Percentiles rank a stretch among this genome's conserved stretches.
Evolutionary conservation across 179 eudicot genomes (phyloP).

Genomic region (Silene vulgaris): DNA sequence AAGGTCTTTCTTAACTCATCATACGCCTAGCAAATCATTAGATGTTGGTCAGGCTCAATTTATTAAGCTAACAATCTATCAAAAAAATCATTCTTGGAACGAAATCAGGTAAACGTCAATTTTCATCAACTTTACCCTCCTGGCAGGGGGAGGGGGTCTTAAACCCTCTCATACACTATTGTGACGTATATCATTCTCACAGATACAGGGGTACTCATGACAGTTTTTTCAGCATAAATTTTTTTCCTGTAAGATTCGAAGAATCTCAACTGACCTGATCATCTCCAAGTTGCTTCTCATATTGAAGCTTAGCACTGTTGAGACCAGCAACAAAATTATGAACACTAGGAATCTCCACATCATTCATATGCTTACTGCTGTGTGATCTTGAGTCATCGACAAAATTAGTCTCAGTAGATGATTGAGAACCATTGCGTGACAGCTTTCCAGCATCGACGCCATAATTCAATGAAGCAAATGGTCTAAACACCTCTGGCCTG

Average conservation of each 20-base stretch:
- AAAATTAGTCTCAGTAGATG: conserved; percentile 38
- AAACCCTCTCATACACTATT: no score
- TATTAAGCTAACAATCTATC: neutral
- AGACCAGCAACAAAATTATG: conserved; percentile 45
- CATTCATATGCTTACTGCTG: conserved; percentile 26
- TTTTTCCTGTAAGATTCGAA: neutral
- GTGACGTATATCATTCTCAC: no score
- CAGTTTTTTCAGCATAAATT: no score
- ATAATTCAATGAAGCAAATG: conserved; percentile 42
- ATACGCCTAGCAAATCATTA: conserved; percentile 23
- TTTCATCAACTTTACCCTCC: neutral
- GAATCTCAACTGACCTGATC: conserved; percentile 35
- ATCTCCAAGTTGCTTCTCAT: conserved; percentile 48
- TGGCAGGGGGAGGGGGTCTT: neutral
- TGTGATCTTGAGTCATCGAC: conserved; percentile 41
- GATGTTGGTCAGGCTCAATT: conserved; percentile 8
- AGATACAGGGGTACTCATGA: no score
- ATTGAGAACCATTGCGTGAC: conserved; percentile 51
- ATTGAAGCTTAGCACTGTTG: conserved; percentile 47
- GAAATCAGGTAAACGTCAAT: neutral
- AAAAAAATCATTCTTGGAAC: neutral
- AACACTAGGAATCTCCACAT: conserved; percentile 33
- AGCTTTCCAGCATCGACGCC: conserved; percentile 35
- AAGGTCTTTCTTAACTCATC: conserved; percentile 37
- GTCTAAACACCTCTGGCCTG: conserved; percentile 42